These are phyloP conservation scores for Puccinia brachypodii DNA, from an alignment of 1,284 basidiomycete genomes.

Conservation along the genomic window DNA sequence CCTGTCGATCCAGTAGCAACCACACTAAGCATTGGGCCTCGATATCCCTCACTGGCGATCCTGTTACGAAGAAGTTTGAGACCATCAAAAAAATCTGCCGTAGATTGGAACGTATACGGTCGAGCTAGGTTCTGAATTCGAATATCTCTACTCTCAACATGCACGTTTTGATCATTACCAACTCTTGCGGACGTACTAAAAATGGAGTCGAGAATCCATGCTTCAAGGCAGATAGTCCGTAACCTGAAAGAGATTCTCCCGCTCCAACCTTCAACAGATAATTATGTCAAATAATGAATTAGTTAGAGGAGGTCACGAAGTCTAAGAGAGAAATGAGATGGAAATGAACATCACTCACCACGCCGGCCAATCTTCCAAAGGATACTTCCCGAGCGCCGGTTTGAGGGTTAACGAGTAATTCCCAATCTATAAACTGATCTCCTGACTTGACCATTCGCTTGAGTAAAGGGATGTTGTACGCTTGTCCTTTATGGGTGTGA, in stretches of 20 bases:
- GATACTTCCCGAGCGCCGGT: slow-evolving; percentile 64
- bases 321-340: neutral
- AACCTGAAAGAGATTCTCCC: slow-evolving; percentile 73
- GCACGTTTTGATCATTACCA: neutral
- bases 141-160: neutral
- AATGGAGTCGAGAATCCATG: slow-evolving; percentile 77
- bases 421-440: slow-evolving; percentile 71
- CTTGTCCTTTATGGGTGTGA: slow-evolving; percentile 78
- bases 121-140: slow-evolving; percentile 69
- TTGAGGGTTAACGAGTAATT: slow-evolving; percentile 66
- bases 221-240: slow-evolving; percentile 74
- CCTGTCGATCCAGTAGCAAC: slow-evolving; percentile 74
- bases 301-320: neutral
- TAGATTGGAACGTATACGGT: slow-evolving; percentile 70
- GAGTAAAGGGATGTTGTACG: slow-evolving; percentile 77
- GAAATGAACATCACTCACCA: slow-evolving; percentile 65
- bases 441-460: slow-evolving; percentile 62
- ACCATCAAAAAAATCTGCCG: slow-evolving; percentile 65
- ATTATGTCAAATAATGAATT: neutral
- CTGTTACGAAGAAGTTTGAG: slow-evolving; percentile 66
- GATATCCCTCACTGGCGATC: slow-evolving; percentile 66
- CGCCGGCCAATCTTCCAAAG: slow-evolving; percentile 67
- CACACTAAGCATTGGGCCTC: slow-evolving; percentile 72
- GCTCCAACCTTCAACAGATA: slow-evolving; percentile 66
- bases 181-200: slow-evolving; percentile 62